Base-by-base conservation (phyloP, 257 asterid species). In the Linderniella brevidens region DNA sequence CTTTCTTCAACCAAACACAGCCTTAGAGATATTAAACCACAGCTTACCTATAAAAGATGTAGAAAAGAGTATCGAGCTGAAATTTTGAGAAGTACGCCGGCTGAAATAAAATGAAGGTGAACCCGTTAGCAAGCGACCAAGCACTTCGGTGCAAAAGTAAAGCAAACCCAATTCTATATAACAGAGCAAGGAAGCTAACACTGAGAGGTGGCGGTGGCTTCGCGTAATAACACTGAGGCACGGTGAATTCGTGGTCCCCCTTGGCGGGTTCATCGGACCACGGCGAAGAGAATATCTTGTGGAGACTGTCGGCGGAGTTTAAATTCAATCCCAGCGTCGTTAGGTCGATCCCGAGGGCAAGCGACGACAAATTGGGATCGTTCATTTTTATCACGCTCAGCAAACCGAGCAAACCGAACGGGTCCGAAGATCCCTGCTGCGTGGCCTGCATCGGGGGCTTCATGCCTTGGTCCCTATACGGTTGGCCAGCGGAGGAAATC, bases 241-340 rank as follows among this genome's bases (percentile, higher is more conserved):
- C 94, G n/a, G 68, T 58, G 56, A 73, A 90, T 59, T 85, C 96
- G 0, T 93, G 87, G 55, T 85, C 93, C 54, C 94, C 99, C 77
- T 77, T 85, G 56, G 83, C 76, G 13, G 94, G 94, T 61, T 79
- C 96, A 20, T 90, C 96, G 11, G 99, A 77, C 96, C 96, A 90
- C 8, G 99, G 99, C 46, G 99, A 85, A 57, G 86, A 82, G 60
- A 85, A 90, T 6, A 78, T 68, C 61, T 82, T 90, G 72, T 85
- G 71, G 53, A 90, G 93, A 75, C 74, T 82, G 66, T 90, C 99
- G 6, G 79, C 49, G 50, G 99, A 85, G 75, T 79, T 90, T 79
- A 90, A 65, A 68, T 90, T 85, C 79, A 90, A 69, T 56, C 96
- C 99, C 47, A 90, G 93, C 6, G 96, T 79, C 8, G 96, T 85